phyloP scores from a whole-genome alignment of 1,139 yeast genomes.

The Pichia sp. region DNA sequence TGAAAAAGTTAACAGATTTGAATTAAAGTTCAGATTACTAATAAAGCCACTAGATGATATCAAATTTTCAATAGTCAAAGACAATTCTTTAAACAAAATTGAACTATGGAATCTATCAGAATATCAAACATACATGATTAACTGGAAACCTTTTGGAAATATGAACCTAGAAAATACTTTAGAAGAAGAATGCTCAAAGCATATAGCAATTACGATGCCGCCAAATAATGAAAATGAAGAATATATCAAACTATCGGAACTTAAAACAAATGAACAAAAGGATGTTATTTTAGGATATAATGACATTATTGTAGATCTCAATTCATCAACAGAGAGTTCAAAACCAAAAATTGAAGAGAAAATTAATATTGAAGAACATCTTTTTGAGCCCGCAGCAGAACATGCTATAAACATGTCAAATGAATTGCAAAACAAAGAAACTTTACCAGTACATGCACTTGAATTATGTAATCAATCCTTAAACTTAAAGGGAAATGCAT shows the following conservation, averaged over 20 bases:
- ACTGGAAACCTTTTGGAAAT: slow-evolving; percentile 10
- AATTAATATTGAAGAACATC: too few species aligned
- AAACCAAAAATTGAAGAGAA: not conserved
- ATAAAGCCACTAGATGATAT: not conserved
- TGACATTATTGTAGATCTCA: not conserved
- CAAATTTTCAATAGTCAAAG: not conserved
- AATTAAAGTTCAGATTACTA: slow-evolving; percentile 4
- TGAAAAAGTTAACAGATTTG: slow-evolving; percentile 5
- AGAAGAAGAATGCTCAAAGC: not conserved
- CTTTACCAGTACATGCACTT: too few species aligned
- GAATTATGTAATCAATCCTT: too few species aligned
- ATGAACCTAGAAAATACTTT: not conserved
- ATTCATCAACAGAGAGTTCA: not conserved
- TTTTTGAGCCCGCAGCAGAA: too few species aligned
- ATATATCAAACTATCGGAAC: slow-evolving; percentile 2
- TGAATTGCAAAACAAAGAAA: too few species aligned
- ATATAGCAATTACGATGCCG: not conserved
- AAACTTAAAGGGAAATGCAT: too few species aligned
- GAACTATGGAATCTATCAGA: slow-evolving; percentile 4
- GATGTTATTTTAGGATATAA: not conserved
- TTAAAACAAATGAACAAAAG: not conserved
- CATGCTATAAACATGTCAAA: too few species aligned
- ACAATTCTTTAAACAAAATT: not conserved
- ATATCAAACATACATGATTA: slow-evolving; percentile 6
- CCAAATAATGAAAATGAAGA: not conserved